Evolutionary conservation across 73 alveolate genomes (phyloP).

Genomic region (Diophrys sp.): DNA sequence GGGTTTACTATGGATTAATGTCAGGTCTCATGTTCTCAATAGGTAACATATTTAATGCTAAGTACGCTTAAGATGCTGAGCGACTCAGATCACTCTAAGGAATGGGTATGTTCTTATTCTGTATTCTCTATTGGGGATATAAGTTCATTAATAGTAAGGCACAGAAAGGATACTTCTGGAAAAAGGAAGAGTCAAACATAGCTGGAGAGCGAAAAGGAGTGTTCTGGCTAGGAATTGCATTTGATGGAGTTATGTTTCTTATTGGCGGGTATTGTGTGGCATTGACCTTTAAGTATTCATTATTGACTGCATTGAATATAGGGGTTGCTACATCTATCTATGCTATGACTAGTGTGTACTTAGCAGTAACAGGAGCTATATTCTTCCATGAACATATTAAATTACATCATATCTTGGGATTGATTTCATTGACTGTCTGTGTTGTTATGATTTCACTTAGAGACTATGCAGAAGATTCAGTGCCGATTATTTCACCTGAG

Average conservation of each 20-base stretch:
- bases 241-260: not conserved
- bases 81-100: not conserved
- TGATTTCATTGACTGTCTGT: not conserved
- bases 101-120: not conserved
- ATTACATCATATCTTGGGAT: not conserved
- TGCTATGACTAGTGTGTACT: not conserved
- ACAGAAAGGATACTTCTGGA: not conserved
- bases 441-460: not conserved
- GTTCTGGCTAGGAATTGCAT: not conserved
- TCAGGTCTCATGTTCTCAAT: not conserved
- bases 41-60: not conserved
- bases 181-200: not conserved
- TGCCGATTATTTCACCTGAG: not conserved
- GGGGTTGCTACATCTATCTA: conserved; percentile 4
- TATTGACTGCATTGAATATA: not conserved
- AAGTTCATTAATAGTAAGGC: not conserved
- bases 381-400: not conserved
- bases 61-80: not conserved
- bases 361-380: not conserved
- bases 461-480: not conserved
- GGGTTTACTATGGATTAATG: not conserved
- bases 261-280: not conserved
- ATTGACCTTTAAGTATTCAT: not conserved
- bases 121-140: not conserved
- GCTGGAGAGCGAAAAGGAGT: not conserved